Base-by-base conservation (phyloP, 2,329 filamentous ascomycete genomes). In the Canariomyces notabilis region DNA sequence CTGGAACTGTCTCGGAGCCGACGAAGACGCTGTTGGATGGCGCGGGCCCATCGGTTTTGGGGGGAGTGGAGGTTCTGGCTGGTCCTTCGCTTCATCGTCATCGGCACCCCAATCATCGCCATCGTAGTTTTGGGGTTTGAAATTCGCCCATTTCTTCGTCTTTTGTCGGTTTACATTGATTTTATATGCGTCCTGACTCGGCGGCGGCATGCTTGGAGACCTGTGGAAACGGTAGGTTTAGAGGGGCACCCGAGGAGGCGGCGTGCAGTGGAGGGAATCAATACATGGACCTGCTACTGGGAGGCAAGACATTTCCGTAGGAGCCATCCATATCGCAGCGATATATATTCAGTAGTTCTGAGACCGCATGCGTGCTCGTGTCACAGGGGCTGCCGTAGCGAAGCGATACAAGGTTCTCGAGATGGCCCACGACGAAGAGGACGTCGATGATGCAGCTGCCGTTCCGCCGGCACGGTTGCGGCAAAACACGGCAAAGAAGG, bases 71-170 rank as follows among this genome's bases (percentile, higher is more conserved):
- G 50, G 45, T 8, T 51, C 47, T 4, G 37, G 58, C 29, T 76
- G 74, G 33, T 79, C 76, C 44, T 81, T 69, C 4, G 75, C 72
- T 23, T 82, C 77, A n/a, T 80, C 77, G 48, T 80, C 77, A 29
- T 84, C 81, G 46, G 75, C 85, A 29, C 89, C 91, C 90, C 91
- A 96, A 61, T 95, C 91, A 59, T 94, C 89, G 53, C 90, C 91
- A 59, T 91, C 90, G 61, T 97, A 97, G 61, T 81, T 87, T 58
- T 86, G 83, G 48, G 81, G 76, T 66, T 90, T 91, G 29, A 91
- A 91, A 60, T 95, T 85, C 31, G 91, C 85, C 91, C 91, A 97
- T 77, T 95, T 95, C 68, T 84, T 87, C 45, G 90, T 96, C 70
- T 95, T 95, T 46, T 82, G 79, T 51, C 91, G 83, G 67, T 87